Evolutionary conservation across 1,284 basidiomycete genomes (phyloP), one percentile per base, ranked within the genome.

Genomic region (Schizophyllum amplum): DNA sequence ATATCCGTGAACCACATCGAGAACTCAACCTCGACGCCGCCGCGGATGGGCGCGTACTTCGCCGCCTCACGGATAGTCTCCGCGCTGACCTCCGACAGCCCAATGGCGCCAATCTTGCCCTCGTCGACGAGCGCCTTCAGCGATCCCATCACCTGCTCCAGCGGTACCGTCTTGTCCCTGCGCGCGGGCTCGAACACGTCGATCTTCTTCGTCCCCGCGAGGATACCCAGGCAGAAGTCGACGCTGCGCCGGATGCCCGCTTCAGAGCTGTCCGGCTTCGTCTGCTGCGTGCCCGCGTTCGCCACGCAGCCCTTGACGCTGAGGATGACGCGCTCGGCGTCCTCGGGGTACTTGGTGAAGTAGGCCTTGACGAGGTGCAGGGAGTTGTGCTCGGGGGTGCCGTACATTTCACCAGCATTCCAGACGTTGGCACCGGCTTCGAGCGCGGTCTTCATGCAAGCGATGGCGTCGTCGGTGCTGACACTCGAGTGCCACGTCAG

Each of bases 301-400:
- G 33, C 9, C 22, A 55, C 24, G 21, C 24, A 55, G 23, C 61
- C 72, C 57, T 75, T 75, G 52, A 75, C 66, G 1, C 70, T 79
- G 24, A 84, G 62, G 52, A 78, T 72, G 2, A 79, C 72, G 64
- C 73, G 78, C 49, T 78, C 73, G 17, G 67, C 74, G 64, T 82
- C 78, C 46, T 81, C 76, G 4, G 83, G 83, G 62, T 83, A 77
- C 56, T 72, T 74, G 2, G 71, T 70, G 63, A 74, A 79, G 66
- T 50, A 50, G 15, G 48, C 48, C 48, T 50, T 50, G 48, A 50
- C 21, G 24, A 50, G 11, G 24, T 50, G 48, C 13, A 50, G 24
- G 24, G 48, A 50, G 48, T 50, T 50, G 48, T 50, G 24, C 24
- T 50, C 24, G 24, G 48, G 48, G 3, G 48, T 50, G 48, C 48